Conservation (phyloP, 2,329 filamentous ascomycete species). For the Metarhizium sp. region DNA sequence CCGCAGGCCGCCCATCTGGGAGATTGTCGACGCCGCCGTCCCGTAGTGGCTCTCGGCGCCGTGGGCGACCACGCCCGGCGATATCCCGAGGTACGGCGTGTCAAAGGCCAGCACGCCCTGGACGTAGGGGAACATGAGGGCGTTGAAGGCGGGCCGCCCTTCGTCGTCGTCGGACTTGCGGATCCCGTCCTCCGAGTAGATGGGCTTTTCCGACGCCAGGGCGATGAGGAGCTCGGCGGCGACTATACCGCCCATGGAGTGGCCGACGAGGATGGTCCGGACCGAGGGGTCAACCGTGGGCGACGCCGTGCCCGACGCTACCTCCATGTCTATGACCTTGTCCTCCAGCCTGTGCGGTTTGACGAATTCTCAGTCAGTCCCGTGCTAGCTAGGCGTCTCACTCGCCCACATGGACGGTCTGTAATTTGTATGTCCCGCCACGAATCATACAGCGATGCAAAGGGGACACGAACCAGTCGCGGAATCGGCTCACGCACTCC, state of each 20-base stretch:
- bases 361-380: not conserved
- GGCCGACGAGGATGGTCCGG: conserved; percentile 71
- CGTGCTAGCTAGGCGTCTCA: not conserved
- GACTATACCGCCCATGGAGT: conserved; percentile 91
- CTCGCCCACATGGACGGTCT: no score
- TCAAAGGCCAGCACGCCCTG: conserved; percentile 88
- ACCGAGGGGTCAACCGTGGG: conserved; percentile 83
- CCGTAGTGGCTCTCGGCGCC: conserved; percentile 79
- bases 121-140: conserved; percentile 87
- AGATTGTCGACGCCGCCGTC: conserved; percentile 59
- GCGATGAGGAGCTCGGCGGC: conserved; percentile 79
- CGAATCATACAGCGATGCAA: not conserved
- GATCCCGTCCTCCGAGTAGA: conserved; percentile 36
- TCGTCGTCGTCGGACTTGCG: conserved; percentile 24
- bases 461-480: conserved; percentile 52
- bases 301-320: conserved; percentile 66
- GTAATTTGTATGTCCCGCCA: not conserved
- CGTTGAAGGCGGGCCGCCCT: conserved; percentile 32
- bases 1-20: conserved; percentile 55
- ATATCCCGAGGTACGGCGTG: conserved; percentile 80
- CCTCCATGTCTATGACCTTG: conserved; percentile 90
- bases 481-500: conserved; percentile 62
- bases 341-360: conserved; percentile 60
- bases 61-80: conserved; percentile 74
- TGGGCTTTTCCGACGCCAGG: conserved; percentile 49